Percentiles rank a stretch among this genome's conserved stretches.
Evolutionary conservation across 2,329 filamentous ascomycete genomes (phyloP).

Genomic region (Mycosphaerella arachidis): DNA sequence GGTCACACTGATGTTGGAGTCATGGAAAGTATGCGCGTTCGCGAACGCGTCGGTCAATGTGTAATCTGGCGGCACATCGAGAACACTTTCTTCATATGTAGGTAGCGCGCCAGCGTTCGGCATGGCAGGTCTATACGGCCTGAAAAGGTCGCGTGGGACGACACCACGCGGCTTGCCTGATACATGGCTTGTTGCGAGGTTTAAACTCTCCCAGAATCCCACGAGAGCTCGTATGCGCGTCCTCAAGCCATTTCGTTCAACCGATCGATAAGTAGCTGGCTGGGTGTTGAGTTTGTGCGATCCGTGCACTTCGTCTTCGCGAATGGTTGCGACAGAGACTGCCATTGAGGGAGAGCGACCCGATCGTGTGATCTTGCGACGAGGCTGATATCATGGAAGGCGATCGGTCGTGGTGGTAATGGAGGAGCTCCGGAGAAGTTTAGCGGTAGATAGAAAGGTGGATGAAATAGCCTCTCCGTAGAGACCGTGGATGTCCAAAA

Average conservation of each 20-base stretch:
- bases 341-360: slow-evolving; percentile 40
- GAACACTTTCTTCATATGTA: slow-evolving; percentile 41
- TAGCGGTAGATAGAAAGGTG: background rate
- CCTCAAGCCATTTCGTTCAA: slow-evolving; percentile 39
- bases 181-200: background rate
- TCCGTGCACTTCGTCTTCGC: slow-evolving; percentile 39
- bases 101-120: slow-evolving; percentile 32
- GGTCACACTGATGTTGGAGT: background rate
- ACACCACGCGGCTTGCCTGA: background rate
- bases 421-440: background rate
- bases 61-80: slow-evolving; percentile 45
- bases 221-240: slow-evolving; percentile 24
- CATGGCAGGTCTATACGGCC: slow-evolving; percentile 7
- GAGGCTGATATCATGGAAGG: slow-evolving; percentile 34
- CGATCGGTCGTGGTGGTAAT: slow-evolving; percentile 13
- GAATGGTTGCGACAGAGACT: slow-evolving; percentile 39
- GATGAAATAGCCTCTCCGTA: background rate
- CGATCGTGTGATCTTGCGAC: slow-evolving; percentile 21
- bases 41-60: slow-evolving; percentile 28
- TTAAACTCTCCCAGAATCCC: slow-evolving; percentile 21
- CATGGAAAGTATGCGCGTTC: slow-evolving; percentile 7
- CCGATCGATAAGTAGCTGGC: slow-evolving; percentile 43
- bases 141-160: slow-evolving; percentile 20
- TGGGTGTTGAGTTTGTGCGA: slow-evolving; percentile 40
- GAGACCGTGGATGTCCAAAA: background rate